phyloP scores from a whole-genome alignment of 345 rosid genomes.

The Balakata baccata region DNA sequence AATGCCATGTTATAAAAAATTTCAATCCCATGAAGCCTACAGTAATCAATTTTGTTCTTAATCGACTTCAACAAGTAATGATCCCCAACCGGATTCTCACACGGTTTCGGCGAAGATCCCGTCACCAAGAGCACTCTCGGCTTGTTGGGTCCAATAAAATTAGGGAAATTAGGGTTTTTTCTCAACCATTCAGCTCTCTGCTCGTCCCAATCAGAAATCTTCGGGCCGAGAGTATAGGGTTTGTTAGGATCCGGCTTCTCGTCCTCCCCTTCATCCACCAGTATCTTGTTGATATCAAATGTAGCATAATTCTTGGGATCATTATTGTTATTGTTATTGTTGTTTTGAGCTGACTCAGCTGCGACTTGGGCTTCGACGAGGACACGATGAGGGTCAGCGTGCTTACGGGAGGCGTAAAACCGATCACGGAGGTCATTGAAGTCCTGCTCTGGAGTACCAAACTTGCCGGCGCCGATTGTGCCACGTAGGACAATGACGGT shows the following conservation, averaged over 20 bases:
- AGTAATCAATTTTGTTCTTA: slow-evolving; percentile 77
- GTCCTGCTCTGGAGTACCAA: slow-evolving; percentile 86
- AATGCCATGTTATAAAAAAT: slow-evolving; percentile 74
- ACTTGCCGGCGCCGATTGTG: slow-evolving; percentile 85
- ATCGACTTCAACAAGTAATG: slow-evolving; percentile 65
- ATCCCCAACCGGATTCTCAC: slow-evolving; percentile 76
- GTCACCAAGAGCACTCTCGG: slow-evolving; percentile 72
- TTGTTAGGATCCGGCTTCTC: slow-evolving; percentile 40
- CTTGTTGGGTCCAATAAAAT: slow-evolving; percentile 46
- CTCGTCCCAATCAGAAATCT: slow-evolving; percentile 63
- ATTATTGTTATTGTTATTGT: neutral
- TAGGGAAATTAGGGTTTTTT: slow-evolving; percentile 48
- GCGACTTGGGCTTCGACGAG: slow-evolving; percentile 23
- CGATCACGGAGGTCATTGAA: slow-evolving; percentile 63
- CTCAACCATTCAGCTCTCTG: slow-evolving; percentile 56
- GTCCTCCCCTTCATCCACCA: slow-evolving; percentile 49
- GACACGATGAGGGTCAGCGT: slow-evolving; percentile 57
- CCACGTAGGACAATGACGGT: slow-evolving; percentile 87
- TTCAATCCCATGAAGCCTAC: slow-evolving; percentile 65
- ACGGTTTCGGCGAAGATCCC: slow-evolving; percentile 71
- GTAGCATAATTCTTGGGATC: slow-evolving; percentile 42
- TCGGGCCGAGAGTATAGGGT: slow-evolving; percentile 55
- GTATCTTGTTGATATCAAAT: slow-evolving; percentile 42
- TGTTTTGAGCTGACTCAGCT: neutral
- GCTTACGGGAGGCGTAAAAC: slow-evolving; percentile 58